Percentiles rank a stretch among this genome's conserved stretches.
Conservation (phyloP, 2,329 filamentous ascomycete genomes). For the Aspergillus ibericus region DNA sequence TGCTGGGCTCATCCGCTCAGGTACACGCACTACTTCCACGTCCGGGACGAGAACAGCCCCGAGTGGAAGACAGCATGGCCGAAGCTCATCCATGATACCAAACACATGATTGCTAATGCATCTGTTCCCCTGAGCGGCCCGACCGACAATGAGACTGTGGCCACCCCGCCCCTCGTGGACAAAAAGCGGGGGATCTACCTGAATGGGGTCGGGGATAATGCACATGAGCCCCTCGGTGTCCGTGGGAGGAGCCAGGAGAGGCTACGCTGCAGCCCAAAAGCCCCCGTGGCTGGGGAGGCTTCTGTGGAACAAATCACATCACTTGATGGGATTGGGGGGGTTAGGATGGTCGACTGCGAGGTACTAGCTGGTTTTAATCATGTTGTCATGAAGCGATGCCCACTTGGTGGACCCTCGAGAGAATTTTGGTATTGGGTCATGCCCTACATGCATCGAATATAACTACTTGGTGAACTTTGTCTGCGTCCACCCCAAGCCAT, state of each 20-base stretch:
- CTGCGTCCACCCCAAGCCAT: neutral
- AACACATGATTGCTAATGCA: constrained; percentile 1
- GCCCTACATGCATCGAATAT: too few relatives aligned
- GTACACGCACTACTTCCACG: constrained; percentile 20
- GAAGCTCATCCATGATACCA: constrained; percentile 14
- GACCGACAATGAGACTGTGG: neutral
- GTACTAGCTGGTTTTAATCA: too few relatives aligned
- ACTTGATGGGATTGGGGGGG: too few relatives aligned
- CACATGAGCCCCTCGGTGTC: constrained; percentile 1
- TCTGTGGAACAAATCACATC: too few relatives aligned
- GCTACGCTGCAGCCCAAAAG: neutral
- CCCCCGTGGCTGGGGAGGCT: neutral
- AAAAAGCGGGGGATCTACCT: constrained; percentile 11
- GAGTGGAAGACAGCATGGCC: constrained; percentile 20
- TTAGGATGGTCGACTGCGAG: too few relatives aligned
- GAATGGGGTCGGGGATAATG: constrained; percentile 8
- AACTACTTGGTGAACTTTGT: too few relatives aligned
- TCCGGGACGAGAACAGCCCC: constrained; percentile 10
- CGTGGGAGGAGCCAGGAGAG: neutral
- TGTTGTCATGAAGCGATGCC: too few relatives aligned
- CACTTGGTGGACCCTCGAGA: too few relatives aligned
- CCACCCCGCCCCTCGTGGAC: neutral
- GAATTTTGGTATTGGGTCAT: too few relatives aligned
- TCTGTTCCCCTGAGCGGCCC: constrained; percentile 1
- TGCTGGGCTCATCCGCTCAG: neutral